These are phyloP conservation scores for Rubus parviflorus DNA, from an alignment of 306 rosid species.

Conservation along the genomic window DNA sequence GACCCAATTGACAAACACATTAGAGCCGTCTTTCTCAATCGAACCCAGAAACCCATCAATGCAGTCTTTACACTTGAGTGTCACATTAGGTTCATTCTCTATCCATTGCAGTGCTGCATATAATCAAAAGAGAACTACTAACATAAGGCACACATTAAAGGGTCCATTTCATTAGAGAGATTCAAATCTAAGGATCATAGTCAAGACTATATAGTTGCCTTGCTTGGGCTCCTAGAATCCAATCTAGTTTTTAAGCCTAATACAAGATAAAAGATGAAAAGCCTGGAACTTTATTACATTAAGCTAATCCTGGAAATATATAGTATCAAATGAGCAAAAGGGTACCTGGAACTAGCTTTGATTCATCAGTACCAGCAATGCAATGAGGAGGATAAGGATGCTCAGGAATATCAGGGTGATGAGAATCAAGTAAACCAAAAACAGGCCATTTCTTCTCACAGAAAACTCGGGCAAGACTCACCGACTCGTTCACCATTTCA, in stretches of 20 bases:
- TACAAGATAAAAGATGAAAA: background rate
- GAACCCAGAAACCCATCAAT: conserved; percentile 68
- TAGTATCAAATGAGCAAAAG: background rate
- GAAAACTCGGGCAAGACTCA: conserved; percentile 56
- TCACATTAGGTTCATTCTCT: conserved; percentile 78
- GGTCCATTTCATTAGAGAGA: background rate
- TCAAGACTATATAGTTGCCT: background rate
- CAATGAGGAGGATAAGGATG: conserved; percentile 92
- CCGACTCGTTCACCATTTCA: conserved; percentile 65
- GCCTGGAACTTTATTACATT: background rate
- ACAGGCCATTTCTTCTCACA: conserved; percentile 79
- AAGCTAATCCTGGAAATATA: background rate
- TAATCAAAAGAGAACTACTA: conserved; percentile 2
- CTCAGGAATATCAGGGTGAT: conserved; percentile 77
- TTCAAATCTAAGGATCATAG: background rate
- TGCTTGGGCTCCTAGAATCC: too few species aligned
- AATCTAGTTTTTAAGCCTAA: too few species aligned
- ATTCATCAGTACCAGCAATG: conserved; percentile 70
- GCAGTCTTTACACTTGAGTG: conserved; percentile 81
- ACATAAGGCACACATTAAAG: background rate
- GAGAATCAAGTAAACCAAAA: conserved; percentile 71
- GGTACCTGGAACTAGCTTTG: conserved; percentile 75
- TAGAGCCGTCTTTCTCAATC: conserved; percentile 68
- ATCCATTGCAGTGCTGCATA: conserved; percentile 64
- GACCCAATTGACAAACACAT: conserved; percentile 81